Conservation (phyloP, 129 eudicot genomes). For the Gnaphalium uliginosum region DNA sequence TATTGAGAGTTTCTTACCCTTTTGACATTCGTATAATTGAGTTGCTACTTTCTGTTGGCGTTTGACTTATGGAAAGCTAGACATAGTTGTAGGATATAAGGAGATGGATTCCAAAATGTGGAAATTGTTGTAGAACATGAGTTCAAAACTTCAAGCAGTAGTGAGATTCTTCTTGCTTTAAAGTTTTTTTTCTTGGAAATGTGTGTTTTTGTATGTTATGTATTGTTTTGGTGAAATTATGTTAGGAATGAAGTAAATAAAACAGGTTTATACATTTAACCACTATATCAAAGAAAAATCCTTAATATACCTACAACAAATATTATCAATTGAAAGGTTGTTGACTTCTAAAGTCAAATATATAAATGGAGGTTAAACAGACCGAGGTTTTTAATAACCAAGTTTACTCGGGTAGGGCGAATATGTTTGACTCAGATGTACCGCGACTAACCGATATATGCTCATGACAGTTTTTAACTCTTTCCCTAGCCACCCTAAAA, state of each 20-base stretch:
- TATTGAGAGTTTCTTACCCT: neutral
- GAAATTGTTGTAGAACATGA: neutral
- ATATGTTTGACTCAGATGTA: too few relatives aligned
- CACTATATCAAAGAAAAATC: neutral
- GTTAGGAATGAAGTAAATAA: neutral
- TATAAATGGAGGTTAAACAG: too few relatives aligned
- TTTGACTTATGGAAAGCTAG: neutral
- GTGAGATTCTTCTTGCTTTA: neutral
- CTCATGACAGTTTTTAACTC: too few relatives aligned
- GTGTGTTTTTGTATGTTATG: neutral
- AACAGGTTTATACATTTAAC: neutral
- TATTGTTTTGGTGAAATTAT: too few relatives aligned
- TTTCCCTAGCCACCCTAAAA: too few relatives aligned
- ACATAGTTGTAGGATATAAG: neutral
- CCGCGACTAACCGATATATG: too few relatives aligned
- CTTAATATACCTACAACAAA: too few relatives aligned
- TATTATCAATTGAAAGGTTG: neutral
- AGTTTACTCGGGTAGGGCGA: too few relatives aligned
- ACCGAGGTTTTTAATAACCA: too few relatives aligned
- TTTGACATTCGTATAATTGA: neutral
- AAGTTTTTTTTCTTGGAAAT: neutral
- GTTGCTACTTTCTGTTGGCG: neutral
- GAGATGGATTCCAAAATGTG: neutral
- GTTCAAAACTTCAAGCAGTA: neutral
- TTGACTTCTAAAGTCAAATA: neutral